Evolutionary conservation across 139 green algal species (phyloP), one percentile per base, ranked within the genome.

Genomic region (Astrephomene gubernaculifera): DNA sequence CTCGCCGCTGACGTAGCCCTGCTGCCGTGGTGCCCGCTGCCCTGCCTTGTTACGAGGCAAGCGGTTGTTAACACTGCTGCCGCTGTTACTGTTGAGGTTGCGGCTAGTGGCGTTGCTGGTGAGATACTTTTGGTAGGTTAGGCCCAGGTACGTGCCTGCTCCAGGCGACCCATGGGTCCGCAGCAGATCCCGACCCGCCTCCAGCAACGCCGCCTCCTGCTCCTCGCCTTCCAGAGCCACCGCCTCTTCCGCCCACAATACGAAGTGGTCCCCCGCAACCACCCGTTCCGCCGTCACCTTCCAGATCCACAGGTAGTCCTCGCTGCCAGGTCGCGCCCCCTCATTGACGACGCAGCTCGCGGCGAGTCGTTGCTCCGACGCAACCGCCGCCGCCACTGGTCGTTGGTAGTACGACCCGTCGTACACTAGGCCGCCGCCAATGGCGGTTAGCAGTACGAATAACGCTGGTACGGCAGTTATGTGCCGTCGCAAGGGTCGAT

Each of bases 231-330:
- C 7, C 33, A 85, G 7, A 1, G 27, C 33, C 44, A 85, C 79
- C 17, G 79, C 79, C 64, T 85, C 79, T 64, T 85, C 79, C 63
- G 79, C 61, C 79, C 79, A 85, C 63, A 85, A 33, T 44, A 85
- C 79, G 33, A 85, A 74, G 76, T 65, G 61, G 57, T 83, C 76
- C 27, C 76, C 79, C 25, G 79, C 79, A 24, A 44, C 41, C 54
- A 85, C 63, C 21, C 79, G 44, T 44, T 85, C 63, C 54, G 63
- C 79, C 22, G 79, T 85, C 36, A 60, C 75, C 31, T 67, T 22
- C 79, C 79, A 85, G 31, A 85, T 43, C 79, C 43, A 67, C 65
- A 85, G 21, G 31, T 85, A 85, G 33, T n/a, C 63, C 45, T 67
- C 79, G 64, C 63, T 76, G 63, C 79, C 79, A 31, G 43, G 24